phyloP scores from a whole-genome alignment of 2,329 filamentous ascomycete species.

The Fusarium sororula region DNA sequence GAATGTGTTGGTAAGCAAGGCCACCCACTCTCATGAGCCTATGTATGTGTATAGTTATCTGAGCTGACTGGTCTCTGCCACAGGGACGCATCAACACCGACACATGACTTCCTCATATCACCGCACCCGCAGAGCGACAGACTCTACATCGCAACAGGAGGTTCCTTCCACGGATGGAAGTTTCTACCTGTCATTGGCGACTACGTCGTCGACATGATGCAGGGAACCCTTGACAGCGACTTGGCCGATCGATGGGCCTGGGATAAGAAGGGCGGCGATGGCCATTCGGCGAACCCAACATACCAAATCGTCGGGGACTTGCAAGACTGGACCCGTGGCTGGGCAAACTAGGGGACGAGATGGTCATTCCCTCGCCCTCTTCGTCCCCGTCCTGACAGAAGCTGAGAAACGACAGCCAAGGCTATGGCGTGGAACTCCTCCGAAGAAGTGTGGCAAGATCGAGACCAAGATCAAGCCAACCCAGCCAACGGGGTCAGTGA shows the following conservation, averaged over 20 bases:
- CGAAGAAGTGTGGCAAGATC: conserved; percentile 1
- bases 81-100: conserved; percentile 70
- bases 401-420: not conserved
- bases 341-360: conserved; percentile 34
- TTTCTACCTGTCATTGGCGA: conserved; percentile 70
- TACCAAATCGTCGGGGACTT: conserved; percentile 54
- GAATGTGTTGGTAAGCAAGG: conserved; percentile 56
- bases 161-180: conserved; percentile 73
- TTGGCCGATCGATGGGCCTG: conserved; percentile 56
- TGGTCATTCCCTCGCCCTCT: not conserved
- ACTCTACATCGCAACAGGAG: conserved; percentile 68
- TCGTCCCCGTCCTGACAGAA: not conserved
- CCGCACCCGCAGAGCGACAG: conserved; percentile 59
- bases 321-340: conserved; percentile 49
- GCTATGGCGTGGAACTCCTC: conserved; percentile 11
- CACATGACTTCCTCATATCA: conserved; percentile 69
- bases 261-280: conserved; percentile 54
- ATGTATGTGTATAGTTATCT: not conserved
- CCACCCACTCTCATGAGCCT: not conserved
- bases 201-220: conserved; percentile 63
- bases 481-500: conserved; percentile 9
- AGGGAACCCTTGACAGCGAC: conserved; percentile 51
- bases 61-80: conserved; percentile 31
- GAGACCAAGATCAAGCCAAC: conserved; percentile 17
- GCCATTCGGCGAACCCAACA: conserved; percentile 54